These are phyloP conservation scores for Aspergillus sergii DNA, from an alignment of 2,329 filamentous ascomycete genomes.

Conservation along the genomic window DNA sequence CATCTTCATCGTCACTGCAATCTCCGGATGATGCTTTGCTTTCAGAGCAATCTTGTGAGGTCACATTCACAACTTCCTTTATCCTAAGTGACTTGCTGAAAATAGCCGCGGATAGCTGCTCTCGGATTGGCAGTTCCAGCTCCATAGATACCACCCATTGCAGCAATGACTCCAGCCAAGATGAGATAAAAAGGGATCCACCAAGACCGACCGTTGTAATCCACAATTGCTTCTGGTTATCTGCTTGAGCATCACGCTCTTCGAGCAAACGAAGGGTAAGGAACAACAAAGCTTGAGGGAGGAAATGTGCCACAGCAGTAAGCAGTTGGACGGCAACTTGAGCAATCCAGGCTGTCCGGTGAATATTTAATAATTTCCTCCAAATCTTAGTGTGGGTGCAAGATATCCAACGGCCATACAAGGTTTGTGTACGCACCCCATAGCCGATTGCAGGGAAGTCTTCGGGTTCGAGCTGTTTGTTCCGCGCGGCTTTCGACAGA, in stretches of 20 bases:
- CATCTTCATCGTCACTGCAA: conserved; percentile 24
- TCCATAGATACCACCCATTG: conserved; percentile 16
- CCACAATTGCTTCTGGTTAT: conserved; percentile 61
- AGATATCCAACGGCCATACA: conserved; percentile 19
- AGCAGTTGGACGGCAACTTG: conserved; percentile 62
- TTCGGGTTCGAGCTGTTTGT: conserved; percentile 61
- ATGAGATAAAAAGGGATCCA: conserved; percentile 55
- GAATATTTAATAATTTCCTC: conserved; percentile 60
- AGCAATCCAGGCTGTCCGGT: conserved; percentile 56
- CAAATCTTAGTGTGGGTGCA: conserved; percentile 49
- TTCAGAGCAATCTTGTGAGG: conserved; percentile 38
- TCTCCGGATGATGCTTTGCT: not conserved
- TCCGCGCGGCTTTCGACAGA: conserved; percentile 58
- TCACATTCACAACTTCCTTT: conserved; percentile 62
- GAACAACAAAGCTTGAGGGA: conserved; percentile 69
- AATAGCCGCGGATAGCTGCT: conserved; percentile 69
- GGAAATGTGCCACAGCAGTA: conserved; percentile 61
- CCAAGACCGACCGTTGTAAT: conserved; percentile 58
- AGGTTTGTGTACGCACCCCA: conserved; percentile 53
- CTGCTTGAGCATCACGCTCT: conserved; percentile 48
- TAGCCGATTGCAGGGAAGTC: conserved; percentile 65
- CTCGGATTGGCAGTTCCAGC: conserved; percentile 59
- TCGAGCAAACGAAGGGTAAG: conserved; percentile 69
- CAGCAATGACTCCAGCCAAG: conserved; percentile 59
- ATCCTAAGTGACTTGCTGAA: conserved; percentile 74